A percentile compares a stretch with the other conserved stretches of the same genome.
Conservation (phyloP, 2,329 filamentous ascomycete genomes). For the Epichloe gansuensis region DNA sequence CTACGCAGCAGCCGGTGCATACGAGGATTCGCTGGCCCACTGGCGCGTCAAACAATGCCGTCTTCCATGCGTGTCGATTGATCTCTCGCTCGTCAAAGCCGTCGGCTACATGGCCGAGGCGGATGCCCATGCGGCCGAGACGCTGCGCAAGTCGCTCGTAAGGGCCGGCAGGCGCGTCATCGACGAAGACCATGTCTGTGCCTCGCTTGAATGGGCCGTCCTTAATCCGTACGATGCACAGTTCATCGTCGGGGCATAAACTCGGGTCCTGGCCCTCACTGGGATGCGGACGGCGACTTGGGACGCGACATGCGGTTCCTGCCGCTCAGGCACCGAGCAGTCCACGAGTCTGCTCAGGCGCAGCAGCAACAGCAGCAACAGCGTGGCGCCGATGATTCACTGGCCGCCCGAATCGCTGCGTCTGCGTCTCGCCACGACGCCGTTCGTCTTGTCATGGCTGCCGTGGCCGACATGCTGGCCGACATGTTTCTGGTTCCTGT, state of each 20-base stretch:
- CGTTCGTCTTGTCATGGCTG: background rate
- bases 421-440: background rate
- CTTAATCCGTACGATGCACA: background rate
- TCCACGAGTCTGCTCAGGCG: background rate
- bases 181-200: background rate
- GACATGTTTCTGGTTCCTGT: constrained; percentile 13
- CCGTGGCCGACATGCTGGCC: background rate
- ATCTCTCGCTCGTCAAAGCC: background rate
- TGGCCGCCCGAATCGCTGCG: background rate
- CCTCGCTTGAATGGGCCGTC: background rate
- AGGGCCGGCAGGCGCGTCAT: background rate
- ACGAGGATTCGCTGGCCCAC: constrained; percentile 18
- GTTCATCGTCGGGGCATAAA: constrained; percentile 5
- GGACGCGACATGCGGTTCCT: constrained; percentile 6
- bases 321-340: constrained; percentile 1
- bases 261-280: constrained; percentile 5
- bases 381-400: background rate
- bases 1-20: constrained; percentile 25
- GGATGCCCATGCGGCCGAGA: too few relatives aligned
- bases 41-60: background rate
- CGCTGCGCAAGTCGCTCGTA: background rate
- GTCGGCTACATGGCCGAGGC: background rate
- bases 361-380: too few relatives aligned
- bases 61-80: background rate
- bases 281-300: constrained; percentile 1